These are phyloP conservation scores for Phaeodactylum tricornutum DNA, from an alignment of 108 stramenopile species.

Conservation along the genomic window DNA sequence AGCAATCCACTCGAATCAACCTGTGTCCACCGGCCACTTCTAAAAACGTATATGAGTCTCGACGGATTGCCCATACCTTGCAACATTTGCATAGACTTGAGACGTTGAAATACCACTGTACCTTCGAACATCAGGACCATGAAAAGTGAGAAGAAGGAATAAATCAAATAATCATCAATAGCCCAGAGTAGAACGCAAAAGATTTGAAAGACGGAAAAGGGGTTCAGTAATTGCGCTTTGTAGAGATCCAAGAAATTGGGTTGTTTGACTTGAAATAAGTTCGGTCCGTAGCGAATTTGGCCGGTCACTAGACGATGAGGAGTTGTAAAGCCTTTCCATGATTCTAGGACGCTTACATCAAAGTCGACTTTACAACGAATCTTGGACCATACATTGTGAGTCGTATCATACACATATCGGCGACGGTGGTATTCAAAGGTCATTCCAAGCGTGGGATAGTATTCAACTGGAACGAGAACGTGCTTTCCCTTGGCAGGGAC, in stretches of 20 bases:
- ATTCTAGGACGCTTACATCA: conserved; percentile 47
- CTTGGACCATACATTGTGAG: conserved; percentile 55
- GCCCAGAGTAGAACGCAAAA: conserved; percentile 89
- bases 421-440: conserved; percentile 90
- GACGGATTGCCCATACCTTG: conserved; percentile 72
- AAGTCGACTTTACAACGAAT: conserved; percentile 80
- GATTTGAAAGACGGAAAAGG: conserved; percentile 91
- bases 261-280: conserved; percentile 76
- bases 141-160: conserved; percentile 84
- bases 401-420: conserved; percentile 63
- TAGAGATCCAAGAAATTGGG: conserved; percentile 91
- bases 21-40: conserved; percentile 53
- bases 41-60: conserved; percentile 66
- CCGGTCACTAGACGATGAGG: conserved; percentile 49
- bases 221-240: conserved; percentile 85
- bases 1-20: conserved; percentile 68
- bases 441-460: conserved; percentile 70
- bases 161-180: conserved; percentile 94
- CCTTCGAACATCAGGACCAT: conserved; percentile 92
- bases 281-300: conserved; percentile 81
- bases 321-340: conserved; percentile 64
- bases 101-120: conserved; percentile 83
- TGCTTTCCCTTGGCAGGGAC: conserved; percentile 58
- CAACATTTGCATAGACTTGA: conserved; percentile 56
- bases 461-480: conserved; percentile 54